phyloP scores from a whole-genome alignment of 495 filamentous ascomycete species.

The Podospora tetraspora region DNA sequence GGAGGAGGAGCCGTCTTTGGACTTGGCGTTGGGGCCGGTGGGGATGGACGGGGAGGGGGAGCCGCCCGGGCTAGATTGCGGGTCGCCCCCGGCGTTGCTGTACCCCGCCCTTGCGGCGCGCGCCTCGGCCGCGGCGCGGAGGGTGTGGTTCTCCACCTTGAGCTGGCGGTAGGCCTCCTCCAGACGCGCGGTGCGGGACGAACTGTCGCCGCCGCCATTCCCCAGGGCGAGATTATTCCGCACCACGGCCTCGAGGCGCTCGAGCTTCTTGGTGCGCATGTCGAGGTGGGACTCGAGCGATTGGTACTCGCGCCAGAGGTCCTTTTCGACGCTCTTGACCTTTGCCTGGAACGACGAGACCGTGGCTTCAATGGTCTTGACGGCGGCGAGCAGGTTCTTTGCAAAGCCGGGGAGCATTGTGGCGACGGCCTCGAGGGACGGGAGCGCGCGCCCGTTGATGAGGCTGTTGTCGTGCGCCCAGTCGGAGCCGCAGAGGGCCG shows the following conservation, averaged over 20 bases:
- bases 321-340: constrained; percentile 77
- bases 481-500: constrained; percentile 78
- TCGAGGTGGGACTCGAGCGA: constrained; percentile 76
- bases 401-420: constrained; percentile 77
- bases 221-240: constrained; percentile 46
- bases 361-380: constrained; percentile 82
- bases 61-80: constrained; percentile 25
- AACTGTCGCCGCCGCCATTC: constrained; percentile 34
- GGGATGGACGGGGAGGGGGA: constrained; percentile 48
- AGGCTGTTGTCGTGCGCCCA: constrained; percentile 88
- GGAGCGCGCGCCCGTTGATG: constrained; percentile 75
- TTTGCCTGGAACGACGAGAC: constrained; percentile 74
- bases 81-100: constrained; percentile 17
- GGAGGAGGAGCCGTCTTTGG: constrained; percentile 19
- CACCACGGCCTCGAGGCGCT: constrained; percentile 73
- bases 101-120: constrained; percentile 33
- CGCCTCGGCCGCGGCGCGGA: constrained; percentile 52
- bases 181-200: constrained; percentile 61
- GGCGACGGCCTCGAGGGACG: constrained; percentile 74
- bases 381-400: constrained; percentile 78
- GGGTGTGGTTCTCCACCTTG: constrained; percentile 73
- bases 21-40: constrained; percentile 43
- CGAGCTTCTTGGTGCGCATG: constrained; percentile 75
- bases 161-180: constrained; percentile 75
- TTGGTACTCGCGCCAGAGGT: constrained; percentile 86